Conservation (phyloP, 257 asterid species). For the Pogostemon cablin region DNA sequence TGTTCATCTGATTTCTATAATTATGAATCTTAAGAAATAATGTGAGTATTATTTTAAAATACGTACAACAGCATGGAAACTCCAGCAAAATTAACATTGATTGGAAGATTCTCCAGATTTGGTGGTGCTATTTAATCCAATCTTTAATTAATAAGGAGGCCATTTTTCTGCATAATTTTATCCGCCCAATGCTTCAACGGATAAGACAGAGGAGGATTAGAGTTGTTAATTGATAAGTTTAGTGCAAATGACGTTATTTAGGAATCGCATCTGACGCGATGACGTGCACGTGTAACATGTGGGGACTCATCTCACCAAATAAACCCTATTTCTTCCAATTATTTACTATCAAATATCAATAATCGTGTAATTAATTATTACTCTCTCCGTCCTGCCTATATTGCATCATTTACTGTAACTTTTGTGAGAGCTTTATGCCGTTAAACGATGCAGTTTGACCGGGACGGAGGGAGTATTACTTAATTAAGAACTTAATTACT, state of each 20-base stretch:
- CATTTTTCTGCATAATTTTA: conserved; percentile 26
- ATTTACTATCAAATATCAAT: not conserved
- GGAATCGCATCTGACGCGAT: conserved; percentile 41
- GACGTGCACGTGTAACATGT: conserved; percentile 50
- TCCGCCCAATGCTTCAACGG: conserved; percentile 39
- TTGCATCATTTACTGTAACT: no score
- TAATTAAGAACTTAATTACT: no score
- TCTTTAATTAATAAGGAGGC: conserved; percentile 15
- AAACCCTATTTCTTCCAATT: not conserved
- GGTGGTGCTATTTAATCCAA: conserved; percentile 26
- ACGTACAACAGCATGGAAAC: not conserved
- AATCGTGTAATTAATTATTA: not conserved
- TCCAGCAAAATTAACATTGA: conserved; percentile 15
- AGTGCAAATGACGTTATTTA: conserved; percentile 39
- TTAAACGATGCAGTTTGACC: no score
- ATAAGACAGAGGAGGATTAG: conserved; percentile 44
- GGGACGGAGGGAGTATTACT: no score
- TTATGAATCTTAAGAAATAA: not conserved
- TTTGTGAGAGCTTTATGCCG: no score
- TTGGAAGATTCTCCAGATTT: conserved; percentile 38
- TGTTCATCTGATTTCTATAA: not conserved
- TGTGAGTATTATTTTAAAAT: not conserved
- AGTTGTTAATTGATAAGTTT: conserved; percentile 30
- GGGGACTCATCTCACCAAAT: conserved; percentile 23
- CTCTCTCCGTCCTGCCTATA: no score